These are phyloP conservation scores for Tieghemiomyces parasiticus DNA, from an alignment of 192 early-diverging fungal genomes.

Conservation along the genomic window DNA sequence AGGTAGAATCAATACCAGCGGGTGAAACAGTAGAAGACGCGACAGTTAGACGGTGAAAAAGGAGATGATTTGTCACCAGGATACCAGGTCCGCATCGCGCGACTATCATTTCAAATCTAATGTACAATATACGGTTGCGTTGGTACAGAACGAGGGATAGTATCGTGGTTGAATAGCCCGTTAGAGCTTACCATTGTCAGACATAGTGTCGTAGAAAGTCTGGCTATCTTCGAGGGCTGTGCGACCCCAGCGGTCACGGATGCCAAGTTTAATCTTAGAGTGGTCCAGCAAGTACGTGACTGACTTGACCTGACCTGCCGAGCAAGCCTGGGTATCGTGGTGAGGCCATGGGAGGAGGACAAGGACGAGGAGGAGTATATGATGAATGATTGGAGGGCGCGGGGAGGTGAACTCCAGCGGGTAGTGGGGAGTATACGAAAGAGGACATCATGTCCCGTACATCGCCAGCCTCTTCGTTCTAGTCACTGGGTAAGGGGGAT, in stretches of 20 bases:
- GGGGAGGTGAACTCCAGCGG: not conserved
- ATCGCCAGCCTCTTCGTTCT: no score
- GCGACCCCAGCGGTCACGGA: constrained; percentile 36
- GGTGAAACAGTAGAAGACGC: no score
- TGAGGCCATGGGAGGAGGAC: not conserved
- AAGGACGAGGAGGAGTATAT: not conserved
- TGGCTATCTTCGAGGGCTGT: constrained; percentile 38
- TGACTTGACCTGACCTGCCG: constrained; percentile 24
- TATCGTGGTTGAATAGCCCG: no score
- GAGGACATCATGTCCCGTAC: not conserved
- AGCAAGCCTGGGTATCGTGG: constrained; percentile 13
- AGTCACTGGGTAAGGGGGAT: no score
- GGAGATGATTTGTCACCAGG: no score
- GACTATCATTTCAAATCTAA: no score
- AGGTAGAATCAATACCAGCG: no score
- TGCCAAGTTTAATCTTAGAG: constrained; percentile 25
- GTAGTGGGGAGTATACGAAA: not conserved
- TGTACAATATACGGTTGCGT: no score
- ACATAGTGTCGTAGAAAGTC: not conserved
- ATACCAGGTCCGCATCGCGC: no score
- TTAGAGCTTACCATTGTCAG: no score
- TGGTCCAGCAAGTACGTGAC: constrained; percentile 28
- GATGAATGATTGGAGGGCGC: not conserved
- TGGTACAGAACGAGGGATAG: no score
- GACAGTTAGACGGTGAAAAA: no score